Conservation (phyloP, 78 protist species). For the Emiliania huxleyi region DNA sequence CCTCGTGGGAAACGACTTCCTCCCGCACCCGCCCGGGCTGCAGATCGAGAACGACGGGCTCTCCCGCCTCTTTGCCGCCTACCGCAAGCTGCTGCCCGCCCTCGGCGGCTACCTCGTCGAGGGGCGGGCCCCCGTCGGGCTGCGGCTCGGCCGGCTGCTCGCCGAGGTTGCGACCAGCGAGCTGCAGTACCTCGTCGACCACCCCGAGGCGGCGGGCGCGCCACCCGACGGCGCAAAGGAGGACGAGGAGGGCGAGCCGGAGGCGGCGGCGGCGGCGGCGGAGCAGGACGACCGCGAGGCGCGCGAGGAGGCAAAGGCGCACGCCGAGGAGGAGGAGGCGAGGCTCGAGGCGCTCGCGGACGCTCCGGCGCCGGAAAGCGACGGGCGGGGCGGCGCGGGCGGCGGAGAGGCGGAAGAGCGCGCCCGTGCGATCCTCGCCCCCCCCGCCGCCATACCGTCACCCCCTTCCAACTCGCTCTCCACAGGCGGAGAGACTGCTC, state of each 20-base stretch:
- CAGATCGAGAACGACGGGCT: slow-evolving; percentile 65
- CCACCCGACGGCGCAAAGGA: neutral
- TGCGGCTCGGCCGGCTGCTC: slow-evolving; percentile 25
- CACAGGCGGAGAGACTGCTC: too few relatives aligned
- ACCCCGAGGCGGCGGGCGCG: neutral
- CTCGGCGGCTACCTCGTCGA: neutral
- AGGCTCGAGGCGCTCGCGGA: too few relatives aligned
- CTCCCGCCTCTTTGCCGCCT: neutral
- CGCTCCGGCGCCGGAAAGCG: too few relatives aligned
- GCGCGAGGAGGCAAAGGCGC: neutral
- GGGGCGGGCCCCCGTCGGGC: slow-evolving; percentile 51
- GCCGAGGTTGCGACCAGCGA: neutral
- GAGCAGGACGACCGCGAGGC: neutral
- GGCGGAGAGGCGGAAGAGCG: too few relatives aligned
- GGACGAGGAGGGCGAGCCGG: neutral
- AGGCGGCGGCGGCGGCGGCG: neutral
- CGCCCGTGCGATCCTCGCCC: too few relatives aligned
- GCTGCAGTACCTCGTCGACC: neutral
- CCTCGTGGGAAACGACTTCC: slow-evolving; percentile 94
- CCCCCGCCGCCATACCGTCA: too few relatives aligned
- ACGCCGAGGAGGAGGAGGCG: neutral
- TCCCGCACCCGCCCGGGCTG: slow-evolving; percentile 82
- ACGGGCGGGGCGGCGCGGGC: too few relatives aligned
- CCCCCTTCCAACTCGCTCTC: too few relatives aligned
- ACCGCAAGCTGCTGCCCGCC: neutral